Evolutionary conservation across 805 yeast genomes (phyloP), one percentile per base, ranked within the genome.

Genomic region (Wickerhamomyces chaumierensis): DNA sequence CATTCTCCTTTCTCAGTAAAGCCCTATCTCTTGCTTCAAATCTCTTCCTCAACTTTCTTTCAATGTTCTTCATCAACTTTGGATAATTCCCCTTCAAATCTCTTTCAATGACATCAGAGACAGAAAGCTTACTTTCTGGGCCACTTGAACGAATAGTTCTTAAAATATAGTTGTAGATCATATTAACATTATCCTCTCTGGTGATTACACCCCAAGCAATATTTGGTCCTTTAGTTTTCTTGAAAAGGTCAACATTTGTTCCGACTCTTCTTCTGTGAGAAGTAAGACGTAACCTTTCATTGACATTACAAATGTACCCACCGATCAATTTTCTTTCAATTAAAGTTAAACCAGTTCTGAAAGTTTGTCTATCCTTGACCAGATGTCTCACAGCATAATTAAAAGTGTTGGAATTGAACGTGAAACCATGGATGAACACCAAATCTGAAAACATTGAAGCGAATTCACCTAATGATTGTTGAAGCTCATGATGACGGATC

Each of bases 261-360:
- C n/a, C n/a, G n/a, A n/a, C 27, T 46, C 16, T 51, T 40, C 18
- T 44, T 41, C 40, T 60, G 49, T 20, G 38, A 42, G 36, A n/a
- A 18, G 23, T 8, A 16, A n/a, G 21, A 35, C 29, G 29, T 8
- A 25, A 13, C 9, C n/a, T 25, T 25, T 11, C 12, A 13, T 25
- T 16, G 5, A 34, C 31, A 27, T 39, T 39, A 42, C 58, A 47
- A 49, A 44, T 57, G 34, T 44, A 56, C 6, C 69, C 69, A 41
- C 63, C 63, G 36, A 64, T 57, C n/a, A 64, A 43, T 25, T 46
- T 56, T 7, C 46, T 46, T 37, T 65, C 58, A 17, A 56, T 49
- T 12, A 57, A 38, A 7, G 43, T 42, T 38, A 63, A 23, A 3
- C 59, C 66, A 18, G 42, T 33, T 16, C 53, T 51, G 15, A 64